These are phyloP conservation scores for Arctium minus DNA, from an alignment of 129 eudicot genomes.

Conservation along the genomic window DNA sequence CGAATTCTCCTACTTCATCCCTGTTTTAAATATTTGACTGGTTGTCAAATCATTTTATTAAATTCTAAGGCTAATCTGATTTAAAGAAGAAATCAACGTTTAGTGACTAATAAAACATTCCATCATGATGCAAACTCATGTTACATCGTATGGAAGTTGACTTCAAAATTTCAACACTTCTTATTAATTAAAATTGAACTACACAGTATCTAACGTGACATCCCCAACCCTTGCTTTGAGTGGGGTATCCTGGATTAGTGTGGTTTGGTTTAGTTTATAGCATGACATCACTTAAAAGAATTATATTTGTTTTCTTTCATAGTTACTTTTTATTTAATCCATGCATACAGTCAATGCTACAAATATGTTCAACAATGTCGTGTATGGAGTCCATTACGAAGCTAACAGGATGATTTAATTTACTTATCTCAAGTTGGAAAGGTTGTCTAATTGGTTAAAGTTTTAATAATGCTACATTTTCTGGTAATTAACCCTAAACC, in stretches of 20 bases:
- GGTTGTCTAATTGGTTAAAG: neutral
- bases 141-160: too few relatives aligned
- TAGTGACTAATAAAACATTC: neutral
- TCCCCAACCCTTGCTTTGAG: neutral
- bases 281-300: neutral
- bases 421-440: neutral
- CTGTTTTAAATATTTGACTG: neutral
- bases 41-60: neutral
- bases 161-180: neutral
- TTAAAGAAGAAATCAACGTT: neutral
- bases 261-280: neutral
- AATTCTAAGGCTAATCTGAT: neutral
- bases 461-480: neutral
- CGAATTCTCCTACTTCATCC: constrained; percentile 4
- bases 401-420: neutral
- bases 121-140: neutral
- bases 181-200: neutral
- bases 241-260: too few relatives aligned
- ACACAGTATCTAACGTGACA: neutral
- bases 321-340: neutral
- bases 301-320: neutral
- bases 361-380: neutral
- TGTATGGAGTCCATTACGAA: neutral
- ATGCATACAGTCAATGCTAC: neutral
- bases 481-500: neutral